A percentile compares a stretch with the other conserved stretches of the same genome.
Evolutionary conservation across 139 green algal species (phyloP).

Genomic region (Coelastrella sp.): DNA sequence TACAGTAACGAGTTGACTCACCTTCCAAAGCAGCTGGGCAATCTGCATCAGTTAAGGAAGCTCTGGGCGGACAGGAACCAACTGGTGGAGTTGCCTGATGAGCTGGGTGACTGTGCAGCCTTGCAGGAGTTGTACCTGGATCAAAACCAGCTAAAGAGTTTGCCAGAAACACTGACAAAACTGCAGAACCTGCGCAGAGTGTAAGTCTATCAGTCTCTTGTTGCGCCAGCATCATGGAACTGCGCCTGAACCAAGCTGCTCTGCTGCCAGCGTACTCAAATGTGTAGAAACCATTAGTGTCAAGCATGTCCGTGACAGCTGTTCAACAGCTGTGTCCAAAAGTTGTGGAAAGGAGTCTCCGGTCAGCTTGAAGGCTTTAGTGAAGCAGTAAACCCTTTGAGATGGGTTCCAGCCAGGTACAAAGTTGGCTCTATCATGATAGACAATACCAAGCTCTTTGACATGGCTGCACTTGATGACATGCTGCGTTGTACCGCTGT

Average conservation of each 20-base stretch:
- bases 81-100: constrained; percentile 41
- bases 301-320: too few species aligned
- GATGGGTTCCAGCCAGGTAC: too few species aligned
- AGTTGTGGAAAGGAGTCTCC: too few species aligned
- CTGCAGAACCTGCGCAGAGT: constrained; percentile 76
- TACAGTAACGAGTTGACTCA: constrained; percentile 56
- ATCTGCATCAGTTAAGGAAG: constrained; percentile 42
- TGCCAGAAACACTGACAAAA: constrained; percentile 76
- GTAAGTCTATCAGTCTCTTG: constrained; percentile 34
- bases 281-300: too few species aligned
- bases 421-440: too few species aligned
- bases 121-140: constrained; percentile 65
- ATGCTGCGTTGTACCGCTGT: not conserved
- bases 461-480: not conserved
- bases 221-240: not conserved
- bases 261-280: not conserved
- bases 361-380: too few species aligned
- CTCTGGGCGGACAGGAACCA: constrained; percentile 61
- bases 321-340: too few species aligned
- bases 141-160: constrained; percentile 75
- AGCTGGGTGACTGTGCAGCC: constrained; percentile 37
- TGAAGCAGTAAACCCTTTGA: too few species aligned
- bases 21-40: constrained; percentile 50
- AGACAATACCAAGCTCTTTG: not conserved
- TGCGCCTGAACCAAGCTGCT: not conserved